Percentiles rank a stretch among this genome's conserved stretches.
These are phyloP conservation scores for Linaria vulgaris DNA, from an alignment of 257 asterid genomes.

Conservation along the genomic window DNA sequence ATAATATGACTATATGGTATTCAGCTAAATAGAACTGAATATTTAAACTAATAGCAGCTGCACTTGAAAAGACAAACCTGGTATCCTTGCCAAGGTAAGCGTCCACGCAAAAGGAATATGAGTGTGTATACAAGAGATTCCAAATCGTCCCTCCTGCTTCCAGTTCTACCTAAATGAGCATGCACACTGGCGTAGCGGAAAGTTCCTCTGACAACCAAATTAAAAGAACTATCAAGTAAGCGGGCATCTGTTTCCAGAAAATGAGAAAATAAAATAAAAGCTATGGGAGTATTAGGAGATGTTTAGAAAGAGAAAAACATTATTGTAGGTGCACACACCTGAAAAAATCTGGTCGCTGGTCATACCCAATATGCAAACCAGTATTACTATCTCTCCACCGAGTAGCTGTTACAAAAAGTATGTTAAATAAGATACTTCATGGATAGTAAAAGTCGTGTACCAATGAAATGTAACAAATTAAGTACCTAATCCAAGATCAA, in stretches of 20 bases:
- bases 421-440: conserved; percentile 9
- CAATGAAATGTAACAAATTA: conserved; percentile 17
- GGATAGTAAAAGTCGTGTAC: conserved; percentile 13
- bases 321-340: conserved; percentile 36
- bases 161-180: conserved; percentile 85
- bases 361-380: conserved; percentile 72
- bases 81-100: conserved; percentile 93
- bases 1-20: neutral
- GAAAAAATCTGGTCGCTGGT: conserved; percentile 85
- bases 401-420: conserved; percentile 51
- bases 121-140: conserved; percentile 92
- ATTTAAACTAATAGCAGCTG: neutral
- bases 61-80: conserved; percentile 50
- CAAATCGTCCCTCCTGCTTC: conserved; percentile 82
- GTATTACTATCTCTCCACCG: conserved; percentile 60
- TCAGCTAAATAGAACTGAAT: neutral
- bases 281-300: neutral
- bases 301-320: neutral
- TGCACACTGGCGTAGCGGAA: conserved; percentile 91
- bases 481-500: conserved; percentile 72
- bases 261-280: neutral
- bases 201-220: conserved; percentile 67
- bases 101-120: conserved; percentile 75
- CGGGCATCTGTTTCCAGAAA: neutral
- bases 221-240: conserved; percentile 22